Evolutionary conservation across 1,284 basidiomycete species (phyloP).

Genomic region (Microbotryum violaceum): DNA sequence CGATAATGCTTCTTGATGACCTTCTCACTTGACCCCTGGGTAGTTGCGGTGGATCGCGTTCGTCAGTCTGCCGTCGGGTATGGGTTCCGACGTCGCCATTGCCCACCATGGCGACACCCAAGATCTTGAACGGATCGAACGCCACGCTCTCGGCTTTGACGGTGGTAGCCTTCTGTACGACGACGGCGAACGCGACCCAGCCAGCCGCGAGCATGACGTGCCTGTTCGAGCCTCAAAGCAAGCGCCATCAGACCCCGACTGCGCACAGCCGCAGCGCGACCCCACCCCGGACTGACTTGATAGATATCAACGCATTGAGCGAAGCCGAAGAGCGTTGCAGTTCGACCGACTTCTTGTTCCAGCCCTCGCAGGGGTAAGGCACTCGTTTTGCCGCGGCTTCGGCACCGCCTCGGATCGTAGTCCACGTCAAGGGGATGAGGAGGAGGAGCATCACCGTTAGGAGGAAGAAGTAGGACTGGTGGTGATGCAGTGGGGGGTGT

Average conservation of each 20-base stretch:
- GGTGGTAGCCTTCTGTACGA: constrained; percentile 27
- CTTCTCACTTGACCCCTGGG: constrained; percentile 64
- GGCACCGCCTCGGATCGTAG: constrained; percentile 21
- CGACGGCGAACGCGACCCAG: constrained; percentile 42
- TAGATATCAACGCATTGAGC: constrained; percentile 7
- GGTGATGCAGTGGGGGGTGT: neutral
- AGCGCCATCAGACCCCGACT: neutral
- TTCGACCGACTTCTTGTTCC: constrained; percentile 33
- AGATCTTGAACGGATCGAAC: constrained; percentile 92
- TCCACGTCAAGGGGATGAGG: constrained; percentile 34
- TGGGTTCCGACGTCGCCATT: neutral
- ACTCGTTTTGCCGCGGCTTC: constrained; percentile 20
- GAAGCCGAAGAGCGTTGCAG: constrained; percentile 4
- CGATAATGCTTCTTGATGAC: constrained; percentile 96
- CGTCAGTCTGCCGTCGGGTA: neutral
- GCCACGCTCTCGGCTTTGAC: constrained; percentile 53
- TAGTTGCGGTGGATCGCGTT: neutral
- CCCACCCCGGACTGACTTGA: constrained; percentile 6
- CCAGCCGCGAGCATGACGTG: constrained; percentile 40
- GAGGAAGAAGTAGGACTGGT: constrained; percentile 35
- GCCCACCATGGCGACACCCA: constrained; percentile 66
- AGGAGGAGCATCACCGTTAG: constrained; percentile 34
- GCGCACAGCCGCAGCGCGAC: neutral
- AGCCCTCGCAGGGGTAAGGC: constrained; percentile 30
- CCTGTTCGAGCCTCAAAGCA: constrained; percentile 4